phyloP scores from a whole-genome alignment of 305 asterid species.

The Plantago lanceolata region DNA sequence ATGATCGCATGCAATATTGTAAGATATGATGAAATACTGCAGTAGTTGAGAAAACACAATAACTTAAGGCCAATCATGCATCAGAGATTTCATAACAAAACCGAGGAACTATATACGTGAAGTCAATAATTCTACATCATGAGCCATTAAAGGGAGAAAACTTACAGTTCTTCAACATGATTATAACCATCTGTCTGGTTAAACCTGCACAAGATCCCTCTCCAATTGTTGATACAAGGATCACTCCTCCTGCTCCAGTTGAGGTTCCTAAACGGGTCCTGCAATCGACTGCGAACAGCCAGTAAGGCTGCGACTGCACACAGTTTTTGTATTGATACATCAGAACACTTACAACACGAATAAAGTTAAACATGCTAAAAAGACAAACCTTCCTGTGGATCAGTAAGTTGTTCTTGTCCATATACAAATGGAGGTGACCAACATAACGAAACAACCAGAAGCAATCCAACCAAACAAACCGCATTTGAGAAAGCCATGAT shows the following conservation, averaged over 20 bases:
- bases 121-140: background rate
- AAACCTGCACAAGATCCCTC: conserved; percentile 35
- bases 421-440: conserved; percentile 23
- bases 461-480: conserved; percentile 19
- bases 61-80: background rate
- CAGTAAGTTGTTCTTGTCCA: conserved; percentile 39
- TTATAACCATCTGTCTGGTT: conserved; percentile 37
- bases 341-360: background rate
- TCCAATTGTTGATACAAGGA: conserved; percentile 48
- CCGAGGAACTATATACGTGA: background rate
- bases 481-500: conserved; percentile 26
- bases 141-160: background rate
- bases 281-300: conserved; percentile 36
- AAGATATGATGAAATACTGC: background rate
- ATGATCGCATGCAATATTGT: background rate
- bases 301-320: conserved; percentile 41
- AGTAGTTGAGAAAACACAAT: background rate
- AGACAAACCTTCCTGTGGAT: conserved; percentile 35
- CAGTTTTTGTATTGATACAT: background rate
- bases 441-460: conserved; percentile 26
- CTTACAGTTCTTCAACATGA: conserved; percentile 59
- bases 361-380: background rate
- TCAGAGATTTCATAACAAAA: background rate
- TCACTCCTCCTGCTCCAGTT: conserved; percentile 46
- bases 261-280: conserved; percentile 36